Evolutionary conservation across 192 early-diverging fungal species (phyloP), one percentile per base, ranked within the genome.

Genomic region (Coemansia aciculifera): DNA sequence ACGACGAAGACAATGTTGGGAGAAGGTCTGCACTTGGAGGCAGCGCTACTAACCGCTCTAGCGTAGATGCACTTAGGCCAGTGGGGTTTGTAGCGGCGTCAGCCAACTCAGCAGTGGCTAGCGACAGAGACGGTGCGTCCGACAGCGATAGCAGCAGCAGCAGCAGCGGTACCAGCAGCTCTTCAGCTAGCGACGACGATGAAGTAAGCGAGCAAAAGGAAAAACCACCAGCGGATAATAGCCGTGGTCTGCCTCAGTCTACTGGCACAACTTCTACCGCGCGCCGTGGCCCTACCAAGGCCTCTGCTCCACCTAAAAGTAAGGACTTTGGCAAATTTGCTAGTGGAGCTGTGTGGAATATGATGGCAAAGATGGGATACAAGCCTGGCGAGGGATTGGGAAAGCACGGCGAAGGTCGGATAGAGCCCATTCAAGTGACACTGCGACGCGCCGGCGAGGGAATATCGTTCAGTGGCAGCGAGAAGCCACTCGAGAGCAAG

Each of bases 351-450:
- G 93, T 92, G 46, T 81, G 89, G 72, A 89, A 88, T 37, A 89
- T 96, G 88, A 84, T 99, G 85, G 78, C 89, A 57, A 93, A 91
- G 67, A 94, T 95, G 92, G 96, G 96, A 36, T 99, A 92, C 87
- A 86, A 86, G 68, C 82, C 79, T 24, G 97, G 97, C 15, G 84
- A 92, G 80, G 95, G 96, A 66, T 80, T 99, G n/a, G 97, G 97
- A 1, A 84, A 84, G 49, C 89, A 90, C 7, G 93, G 94, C 5
- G 78, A 83, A 46, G 97, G 97, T 65, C 96, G 96, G 21, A 85
- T 93, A 4, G 91, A 94, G 54, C 97, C 97, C 5, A 90, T 99
- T 32, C 91, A 98, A 52, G 92, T 92, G 7, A 93, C 92, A 67
- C 62, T 90, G 15, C 89, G 95, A 36, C 95, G 93, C 3, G 71